Base-by-base conservation (phyloP, 176 grass and related monocot species). In the Eragrostis nindensis region DNA sequence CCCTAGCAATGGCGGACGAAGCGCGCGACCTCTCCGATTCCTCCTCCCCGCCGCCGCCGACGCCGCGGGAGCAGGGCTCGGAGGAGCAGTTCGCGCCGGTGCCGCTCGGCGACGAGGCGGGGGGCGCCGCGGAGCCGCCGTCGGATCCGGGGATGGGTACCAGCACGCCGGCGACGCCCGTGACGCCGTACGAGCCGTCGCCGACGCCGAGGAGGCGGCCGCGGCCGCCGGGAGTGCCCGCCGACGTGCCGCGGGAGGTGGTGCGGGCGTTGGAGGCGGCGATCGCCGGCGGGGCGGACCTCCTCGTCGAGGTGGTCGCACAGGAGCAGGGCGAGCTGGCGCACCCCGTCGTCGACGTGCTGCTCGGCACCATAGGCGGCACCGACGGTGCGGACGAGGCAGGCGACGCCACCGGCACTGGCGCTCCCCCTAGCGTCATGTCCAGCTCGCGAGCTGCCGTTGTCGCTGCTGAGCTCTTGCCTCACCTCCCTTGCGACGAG, bases 341-440 rank as follows among this genome's bases (percentile, higher is more conserved):
- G 21, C 83, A 88, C 85, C 78, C 86, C 11, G 84, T 95, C 32
- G 92, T 98, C 12, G 92, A 98, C 21, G 90, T 89, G 75, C 90
- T 98, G 78, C 92, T 98, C 10, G 74, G 65, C 26, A 90, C 92
- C 57, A 98, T 98, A 92, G 90, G 95, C 40, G 90, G 92, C 19
- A 68, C n/a, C n/a, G n/a, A n/a, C n/a, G n/a, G n/a, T n/a, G n/a
- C 89, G 9, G 90, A 91, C 64, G 81, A 93, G 73, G 86, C 77
- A 16, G 72, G 53, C 15, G 80, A 87, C n/a, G 32, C 27, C 73
- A 70, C 65, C 1, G 73, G 76, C 85, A 84, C 77, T 10, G 93
- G 88, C 42, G 60, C 81, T 63, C 76, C 95, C 49, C 95, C 95
- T 2, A 93, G 68, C 74, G 79, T 98, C 53, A 95, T 98, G 86